Evolutionary conservation across 805 yeast genomes (phyloP).

Genomic region (Monosporozyma yasuniensis): DNA sequence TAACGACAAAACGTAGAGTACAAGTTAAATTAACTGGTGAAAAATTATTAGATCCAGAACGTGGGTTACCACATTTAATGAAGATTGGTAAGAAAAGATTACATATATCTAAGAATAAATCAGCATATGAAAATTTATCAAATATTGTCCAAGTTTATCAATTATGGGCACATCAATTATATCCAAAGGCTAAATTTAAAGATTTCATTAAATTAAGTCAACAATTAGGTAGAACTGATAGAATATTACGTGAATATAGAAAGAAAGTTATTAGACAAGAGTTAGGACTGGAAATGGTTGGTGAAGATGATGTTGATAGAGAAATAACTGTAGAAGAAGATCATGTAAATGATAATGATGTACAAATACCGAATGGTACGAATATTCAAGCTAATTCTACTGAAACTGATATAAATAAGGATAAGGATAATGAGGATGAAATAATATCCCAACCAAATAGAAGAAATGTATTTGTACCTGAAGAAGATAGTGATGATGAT

Average conservation of each 20-base stretch:
- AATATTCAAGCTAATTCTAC: neutral
- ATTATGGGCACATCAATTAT: conserved; percentile 66
- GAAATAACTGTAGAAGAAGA: neutral
- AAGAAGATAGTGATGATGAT: conserved; percentile 1
- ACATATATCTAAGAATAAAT: conserved; percentile 26
- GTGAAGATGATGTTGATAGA: conserved; percentile 2
- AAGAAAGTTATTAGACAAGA: conserved; percentile 35
- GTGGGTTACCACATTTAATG: conserved; percentile 51
- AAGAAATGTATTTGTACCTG: neutral
- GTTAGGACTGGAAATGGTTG: conserved; percentile 11
- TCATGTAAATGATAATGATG: no score
- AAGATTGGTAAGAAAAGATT: conserved; percentile 28
- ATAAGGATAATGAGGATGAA: neutral
- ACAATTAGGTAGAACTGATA: conserved; percentile 38
- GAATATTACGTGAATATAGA: conserved; percentile 36
- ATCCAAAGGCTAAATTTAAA: conserved; percentile 69
- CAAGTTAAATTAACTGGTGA: conserved; percentile 45
- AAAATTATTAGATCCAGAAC: conserved; percentile 36
- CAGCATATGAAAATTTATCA: conserved; percentile 22
- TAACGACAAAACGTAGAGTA: conserved; percentile 17
- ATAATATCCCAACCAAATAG: neutral
- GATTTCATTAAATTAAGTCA: conserved; percentile 54
- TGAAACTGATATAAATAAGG: neutral
- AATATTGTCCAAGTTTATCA: conserved; percentile 49
- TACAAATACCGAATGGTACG: no score